Conservation (phyloP, 768 basidiomycete species). For the Calocybe indica region DNA sequence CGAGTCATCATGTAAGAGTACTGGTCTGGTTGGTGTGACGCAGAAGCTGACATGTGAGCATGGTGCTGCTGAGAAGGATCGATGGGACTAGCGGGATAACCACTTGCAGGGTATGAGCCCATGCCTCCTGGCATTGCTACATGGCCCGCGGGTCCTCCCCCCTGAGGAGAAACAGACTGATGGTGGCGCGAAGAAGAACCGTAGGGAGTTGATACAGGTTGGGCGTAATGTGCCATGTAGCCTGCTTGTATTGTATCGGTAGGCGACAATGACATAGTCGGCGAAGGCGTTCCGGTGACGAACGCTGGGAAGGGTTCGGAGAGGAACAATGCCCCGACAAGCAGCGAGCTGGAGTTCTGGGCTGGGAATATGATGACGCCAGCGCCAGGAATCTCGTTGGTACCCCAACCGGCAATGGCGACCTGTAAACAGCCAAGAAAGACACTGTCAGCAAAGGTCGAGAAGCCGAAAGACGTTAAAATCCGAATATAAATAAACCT, state of each 20-base stretch:
- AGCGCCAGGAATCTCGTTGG: slow-evolving; percentile 36
- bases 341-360: slow-evolving; percentile 42
- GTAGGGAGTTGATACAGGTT: slow-evolving; percentile 24
- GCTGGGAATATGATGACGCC: slow-evolving; percentile 51
- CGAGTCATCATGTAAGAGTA: slow-evolving; percentile 30
- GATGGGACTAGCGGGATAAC: slow-evolving; percentile 28
- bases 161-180: slow-evolving; percentile 30
- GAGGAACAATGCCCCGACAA: slow-evolving; percentile 47
- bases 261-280: slow-evolving; percentile 23
- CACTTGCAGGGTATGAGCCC: slow-evolving; percentile 3
- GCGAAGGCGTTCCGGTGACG: slow-evolving; percentile 23
- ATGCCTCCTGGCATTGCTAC: too few species aligned
- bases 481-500: too few species aligned
- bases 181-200: slow-evolving; percentile 25
- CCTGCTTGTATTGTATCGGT: slow-evolving; percentile 19
- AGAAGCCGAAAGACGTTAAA: not conserved
- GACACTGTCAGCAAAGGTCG: not conserved
- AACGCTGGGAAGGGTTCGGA: slow-evolving; percentile 42
- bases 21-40: slow-evolving; percentile 10
- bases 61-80: slow-evolving; percentile 22
- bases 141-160: not conserved
- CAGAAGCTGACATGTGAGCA: slow-evolving; percentile 12
- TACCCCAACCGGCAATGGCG: slow-evolving; percentile 47
- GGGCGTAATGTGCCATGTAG: slow-evolving; percentile 22
- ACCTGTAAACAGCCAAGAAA: slow-evolving; percentile 24